phyloP scores from a whole-genome alignment of 768 basidiomycete species.

The Mrakia hoshinonis region DNA sequence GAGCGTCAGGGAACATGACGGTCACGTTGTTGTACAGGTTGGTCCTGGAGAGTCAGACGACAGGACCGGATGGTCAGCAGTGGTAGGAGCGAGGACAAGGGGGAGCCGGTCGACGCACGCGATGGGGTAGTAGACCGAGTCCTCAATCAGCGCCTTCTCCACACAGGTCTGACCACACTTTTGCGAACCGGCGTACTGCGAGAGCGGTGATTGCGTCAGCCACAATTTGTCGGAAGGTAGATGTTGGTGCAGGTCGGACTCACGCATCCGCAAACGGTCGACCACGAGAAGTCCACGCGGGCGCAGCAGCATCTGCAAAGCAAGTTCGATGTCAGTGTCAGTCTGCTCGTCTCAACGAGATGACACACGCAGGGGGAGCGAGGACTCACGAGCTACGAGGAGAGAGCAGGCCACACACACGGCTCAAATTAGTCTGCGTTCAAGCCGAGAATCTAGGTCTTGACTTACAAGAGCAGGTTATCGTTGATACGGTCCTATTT shows the following conservation, averaged over 20 bases:
- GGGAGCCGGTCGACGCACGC: constrained; percentile 54
- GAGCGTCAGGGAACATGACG: constrained; percentile 77
- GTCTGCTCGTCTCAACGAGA: too few relatives aligned
- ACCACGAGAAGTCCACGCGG: constrained; percentile 88
- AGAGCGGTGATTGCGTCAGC: not conserved
- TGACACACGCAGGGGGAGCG: not conserved
- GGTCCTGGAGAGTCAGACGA: constrained; percentile 44
- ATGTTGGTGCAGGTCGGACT: not conserved
- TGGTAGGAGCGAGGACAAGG: not conserved
- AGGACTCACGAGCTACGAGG: constrained; percentile 16
- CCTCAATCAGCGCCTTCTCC: constrained; percentile 65
- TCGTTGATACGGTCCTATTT: constrained; percentile 29
- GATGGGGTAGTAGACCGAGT: constrained; percentile 78
- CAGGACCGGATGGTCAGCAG: not conserved
- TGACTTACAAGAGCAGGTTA: constrained; percentile 28
- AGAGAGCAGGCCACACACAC: not conserved
- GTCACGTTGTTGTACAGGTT: constrained; percentile 87
- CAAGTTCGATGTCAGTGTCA: constrained; percentile 49
- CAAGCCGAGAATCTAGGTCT: not conserved
- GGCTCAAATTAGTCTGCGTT: not conserved
- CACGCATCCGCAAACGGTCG: constrained; percentile 74
- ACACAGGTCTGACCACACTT: constrained; percentile 75
- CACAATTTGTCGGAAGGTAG: not conserved
- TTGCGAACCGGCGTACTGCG: constrained; percentile 53
- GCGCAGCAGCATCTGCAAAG: constrained; percentile 88